Conservation (phyloP, 2,329 filamentous ascomycete species). For the Didymellaceae sp. region DNA sequence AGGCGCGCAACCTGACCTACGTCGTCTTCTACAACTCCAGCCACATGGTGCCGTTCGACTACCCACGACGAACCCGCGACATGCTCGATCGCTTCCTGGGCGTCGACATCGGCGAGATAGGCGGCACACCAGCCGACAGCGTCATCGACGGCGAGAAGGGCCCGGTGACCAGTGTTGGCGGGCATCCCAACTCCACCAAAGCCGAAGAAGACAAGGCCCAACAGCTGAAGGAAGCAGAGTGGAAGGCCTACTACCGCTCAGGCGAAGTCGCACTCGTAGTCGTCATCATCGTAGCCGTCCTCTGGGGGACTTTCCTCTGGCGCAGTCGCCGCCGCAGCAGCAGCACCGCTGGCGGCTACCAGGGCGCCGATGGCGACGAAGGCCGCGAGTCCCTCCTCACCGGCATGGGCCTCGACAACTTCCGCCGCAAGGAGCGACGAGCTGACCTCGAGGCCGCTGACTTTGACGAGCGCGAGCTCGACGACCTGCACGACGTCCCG, state of each 20-base stretch:
- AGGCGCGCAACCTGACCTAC: conserved; percentile 93
- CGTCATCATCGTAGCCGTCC: conserved; percentile 73
- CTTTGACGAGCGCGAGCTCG: conserved; percentile 67
- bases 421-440: conserved; percentile 50
- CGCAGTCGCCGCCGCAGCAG: conserved; percentile 52
- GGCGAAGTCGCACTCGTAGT: conserved; percentile 86
- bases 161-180: conserved; percentile 77
- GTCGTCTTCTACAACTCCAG: conserved; percentile 94
- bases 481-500: conserved; percentile 54
- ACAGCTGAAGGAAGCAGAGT: conserved; percentile 82
- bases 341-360: conserved; percentile 54
- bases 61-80: conserved; percentile 82
- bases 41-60: conserved; percentile 98
- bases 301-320: conserved; percentile 77
- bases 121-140: conserved; percentile 78
- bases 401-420: conserved; percentile 56
- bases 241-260: conserved; percentile 86
- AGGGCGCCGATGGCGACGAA: conserved; percentile 52
- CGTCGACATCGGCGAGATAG: conserved; percentile 88
- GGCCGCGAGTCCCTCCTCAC: conserved; percentile 53
- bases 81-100: conserved; percentile 98
- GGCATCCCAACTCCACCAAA: conserved; percentile 71
- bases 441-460: conserved; percentile 66
- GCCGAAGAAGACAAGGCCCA: conserved; percentile 72
- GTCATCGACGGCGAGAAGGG: conserved; percentile 85